Base-by-base conservation (phyloP, 331 rosid species). In the Ulmus americana region DNA sequence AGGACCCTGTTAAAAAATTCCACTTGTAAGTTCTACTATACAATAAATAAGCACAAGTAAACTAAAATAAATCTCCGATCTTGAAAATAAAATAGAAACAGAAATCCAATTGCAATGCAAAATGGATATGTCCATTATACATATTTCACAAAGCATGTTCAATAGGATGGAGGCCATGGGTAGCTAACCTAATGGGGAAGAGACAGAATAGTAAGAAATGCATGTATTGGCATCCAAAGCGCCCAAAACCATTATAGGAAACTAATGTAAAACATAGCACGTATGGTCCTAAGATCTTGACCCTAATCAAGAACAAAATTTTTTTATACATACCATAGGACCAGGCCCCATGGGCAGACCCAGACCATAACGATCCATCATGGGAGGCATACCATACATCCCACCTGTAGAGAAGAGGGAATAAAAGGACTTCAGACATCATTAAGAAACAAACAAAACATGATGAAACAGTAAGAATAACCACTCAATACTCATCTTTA, bases 281-380 rank as follows among this genome's bases (percentile, higher is more conserved):
- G 42, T 20, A 45, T 10, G 10, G 35, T 65, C 45, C 38, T 56
- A 28, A 28, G 35, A 22, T 45, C 45, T 6, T 66, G 53, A 65
- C 22, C 67, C 43, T 10, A 5, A 66, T 66, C 48, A 63, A 52
- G 22, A 11, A 63, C 18, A 55, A 39, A 2, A 61, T 70, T 41
- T 14, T 14, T 55, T 15, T 52, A 51, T 40, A 64, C 83, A 51
- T 85, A 94, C 99, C 99, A 94, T 81, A 47, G 90, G 61, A 43
- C 84, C 90, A 76, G 86, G 97, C 49, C 84, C 95, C 86, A 90
- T 75, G 61, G 96, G 97, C 80, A 90, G 82, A 75, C 90, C 91
- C 63, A 90, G 74, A 70, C 97, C 97, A 78, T 87, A 94, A 16
- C 95, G 88, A 67, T 90, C 97, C 75, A 90, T 73, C 67, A 94